Base-by-base conservation (phyloP, 1,284 basidiomycete species). In the Butyriboletus appendiculatus region DNA sequence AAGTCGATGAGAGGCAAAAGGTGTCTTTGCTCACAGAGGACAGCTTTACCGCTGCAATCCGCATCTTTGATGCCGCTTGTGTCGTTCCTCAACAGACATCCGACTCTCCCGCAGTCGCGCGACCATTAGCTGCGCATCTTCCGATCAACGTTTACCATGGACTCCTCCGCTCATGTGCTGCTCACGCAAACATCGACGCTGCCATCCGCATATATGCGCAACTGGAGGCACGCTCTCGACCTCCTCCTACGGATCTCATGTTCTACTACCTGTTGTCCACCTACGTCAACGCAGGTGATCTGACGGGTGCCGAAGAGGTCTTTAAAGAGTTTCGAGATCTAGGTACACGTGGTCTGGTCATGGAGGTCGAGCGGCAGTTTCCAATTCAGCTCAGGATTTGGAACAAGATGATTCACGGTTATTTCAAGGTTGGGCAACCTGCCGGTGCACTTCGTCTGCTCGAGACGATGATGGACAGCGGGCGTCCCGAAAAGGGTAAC, bases 401-500 rank as follows among this genome's bases (percentile, higher is more conserved):
- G 84, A 86, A 86, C 58, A 74, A 79, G 58, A 90, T 95, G 83
- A 82, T 96, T 50, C 76, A 82, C 42, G 82, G 85, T 0, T 87
- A 91, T 72, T 90, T 96, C 75, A 77, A 75, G 18, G 81, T 77
- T 33, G 85, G 84, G 5, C 76, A 86, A 54, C 76, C 86, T 0
- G 80, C 82, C 4, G 81, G 79, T 44, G 94, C 86, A 6, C 67
- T 95, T 10, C 80, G 71, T 18, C 70, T 96, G 3, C 75, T 96
- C 44, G 87, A 92, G 58, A 72, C 79, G 56, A 91, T 96, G 86
- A 76, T 94, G 67, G 77, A 79, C 56, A 71, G 45, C 2, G 66
- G 60, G 1, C 52, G 76, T 1, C 71, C 73, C 2, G 64, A 67
- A 0, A 57, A 56, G 59, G 62, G 63, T 69, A 26, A 47, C 1